Evolutionary conservation across 306 rosid genomes (phyloP).

Genomic region (Pyrus betulifolia): DNA sequence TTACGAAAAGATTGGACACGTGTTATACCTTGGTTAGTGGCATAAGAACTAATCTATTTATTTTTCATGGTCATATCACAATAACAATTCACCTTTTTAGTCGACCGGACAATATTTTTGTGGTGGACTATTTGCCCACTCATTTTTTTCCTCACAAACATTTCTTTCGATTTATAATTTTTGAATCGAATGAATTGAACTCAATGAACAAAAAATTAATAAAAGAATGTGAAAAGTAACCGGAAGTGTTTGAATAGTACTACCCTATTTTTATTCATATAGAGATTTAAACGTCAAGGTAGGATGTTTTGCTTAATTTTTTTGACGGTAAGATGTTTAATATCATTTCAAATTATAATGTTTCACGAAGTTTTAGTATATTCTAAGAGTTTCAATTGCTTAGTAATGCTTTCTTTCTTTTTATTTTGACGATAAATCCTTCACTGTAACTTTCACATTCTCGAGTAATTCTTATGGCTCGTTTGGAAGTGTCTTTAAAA

Average conservation of each 20-base stretch:
- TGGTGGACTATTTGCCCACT: too few species aligned
- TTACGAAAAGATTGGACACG: not conserved
- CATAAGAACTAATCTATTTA: not conserved
- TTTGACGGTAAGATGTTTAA: too few species aligned
- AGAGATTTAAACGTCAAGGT: not conserved
- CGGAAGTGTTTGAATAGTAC: too few species aligned
- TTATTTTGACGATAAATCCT: too few species aligned
- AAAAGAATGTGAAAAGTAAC: rapidly evolving
- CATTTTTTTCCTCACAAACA: rapidly evolving
- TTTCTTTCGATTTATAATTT: too few species aligned
- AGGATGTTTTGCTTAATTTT: not conserved
- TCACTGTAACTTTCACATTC: not conserved
- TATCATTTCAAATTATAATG: not conserved
- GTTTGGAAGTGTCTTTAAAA: too few species aligned
- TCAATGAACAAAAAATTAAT: too few species aligned
- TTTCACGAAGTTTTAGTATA: not conserved
- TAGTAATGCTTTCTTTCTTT: too few species aligned
- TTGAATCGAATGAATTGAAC: too few species aligned
- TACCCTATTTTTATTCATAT: not conserved
- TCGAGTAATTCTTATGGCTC: too few species aligned
- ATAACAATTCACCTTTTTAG: not conserved
- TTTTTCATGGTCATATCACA: too few species aligned
- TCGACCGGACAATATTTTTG: not conserved
- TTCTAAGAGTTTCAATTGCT: not conserved
- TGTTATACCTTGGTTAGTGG: not conserved